Evolutionary conservation across 129 eudicot species (phyloP).

Genomic region (Saposhnikovia divaricata): DNA sequence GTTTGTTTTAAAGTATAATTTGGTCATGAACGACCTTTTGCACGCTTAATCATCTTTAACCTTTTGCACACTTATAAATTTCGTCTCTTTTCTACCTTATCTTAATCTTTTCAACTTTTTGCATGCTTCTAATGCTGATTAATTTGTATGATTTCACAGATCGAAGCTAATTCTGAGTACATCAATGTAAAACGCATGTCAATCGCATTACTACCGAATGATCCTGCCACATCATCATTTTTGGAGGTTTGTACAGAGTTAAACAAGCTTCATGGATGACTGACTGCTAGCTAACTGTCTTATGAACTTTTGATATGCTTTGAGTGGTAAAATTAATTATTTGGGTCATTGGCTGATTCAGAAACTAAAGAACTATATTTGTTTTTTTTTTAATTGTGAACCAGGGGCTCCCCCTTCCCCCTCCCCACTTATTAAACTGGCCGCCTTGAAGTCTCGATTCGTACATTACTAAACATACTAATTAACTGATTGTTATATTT

Average conservation of each 20-base stretch:
- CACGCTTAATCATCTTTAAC: background rate
- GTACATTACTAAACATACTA: background rate
- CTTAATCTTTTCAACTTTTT: background rate
- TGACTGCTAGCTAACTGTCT: background rate
- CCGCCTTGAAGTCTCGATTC: background rate
- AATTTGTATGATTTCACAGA: slow-evolving; percentile 36
- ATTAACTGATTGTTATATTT: background rate
- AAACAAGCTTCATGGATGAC: background rate
- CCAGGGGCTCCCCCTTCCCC: background rate
- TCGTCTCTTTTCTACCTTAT: background rate
- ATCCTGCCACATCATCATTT: slow-evolving; percentile 58
- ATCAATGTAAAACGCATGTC: slow-evolving; percentile 56
- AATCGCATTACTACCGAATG: slow-evolving; percentile 63
- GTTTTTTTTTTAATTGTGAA: background rate
- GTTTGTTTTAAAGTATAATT: background rate
- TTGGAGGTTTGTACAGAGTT: slow-evolving; percentile 56
- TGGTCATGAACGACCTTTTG: background rate
- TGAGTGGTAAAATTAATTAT: slow-evolving; percentile 1
- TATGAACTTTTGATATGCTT: background rate
- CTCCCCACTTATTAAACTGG: background rate
- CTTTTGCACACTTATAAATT: background rate
- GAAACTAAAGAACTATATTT: background rate
- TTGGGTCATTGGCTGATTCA: background rate
- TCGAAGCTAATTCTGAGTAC: slow-evolving; percentile 75
- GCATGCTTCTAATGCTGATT: background rate